Base-by-base conservation (phyloP, 805 yeast genomes). In the Ogataea saltuana region DNA sequence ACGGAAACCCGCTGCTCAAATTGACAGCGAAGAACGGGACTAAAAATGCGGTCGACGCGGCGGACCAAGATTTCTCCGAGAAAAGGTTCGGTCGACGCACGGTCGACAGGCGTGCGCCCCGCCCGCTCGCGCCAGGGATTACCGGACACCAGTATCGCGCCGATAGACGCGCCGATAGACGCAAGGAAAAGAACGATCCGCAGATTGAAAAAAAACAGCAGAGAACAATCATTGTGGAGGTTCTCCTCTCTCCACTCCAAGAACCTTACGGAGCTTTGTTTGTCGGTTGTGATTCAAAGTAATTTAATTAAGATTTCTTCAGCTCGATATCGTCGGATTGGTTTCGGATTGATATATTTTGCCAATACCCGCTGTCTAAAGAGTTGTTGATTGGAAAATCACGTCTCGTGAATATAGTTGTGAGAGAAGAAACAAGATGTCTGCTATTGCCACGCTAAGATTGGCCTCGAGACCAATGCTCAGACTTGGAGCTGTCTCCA, bases 381-480 rank as follows among this genome's bases (percentile, higher is more conserved):
- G 22, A 33, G 17, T 17, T 12, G 36, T 23, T 21, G 25, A 17
- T 33, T 33, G 36, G 28, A 13, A 25, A 25, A 25, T 11, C 12
- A 12, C 10, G 12, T 13, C 28, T 13, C n/a, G 12, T 25, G 12
- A 25, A 11, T 13, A n/a, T n/a, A n/a, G n/a, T n/a, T n/a, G n/a
- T n/a, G n/a, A n/a, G n/a, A n/a, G n/a, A n/a, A n/a, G 16, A 33
- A 26, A 13, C 22, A 49, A n/a, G 22, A 63, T 63, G 68, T 63
- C 68, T 45, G 60, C 66, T 21, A 53, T 63, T 50, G 54, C 65
- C 36, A 51, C 65, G 19, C 44, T 61, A 30, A 63, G 64, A 59
- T 36, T 55, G 44, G 54, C 56, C 41, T 45, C 61, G 20, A 59
- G 63, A 50, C 65, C 65, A 33, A 51, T 52, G 29, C 33, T 58